Base-by-base conservation (phyloP, 1,139 yeast genomes). In the Groenewaldozyma sp. region DNA sequence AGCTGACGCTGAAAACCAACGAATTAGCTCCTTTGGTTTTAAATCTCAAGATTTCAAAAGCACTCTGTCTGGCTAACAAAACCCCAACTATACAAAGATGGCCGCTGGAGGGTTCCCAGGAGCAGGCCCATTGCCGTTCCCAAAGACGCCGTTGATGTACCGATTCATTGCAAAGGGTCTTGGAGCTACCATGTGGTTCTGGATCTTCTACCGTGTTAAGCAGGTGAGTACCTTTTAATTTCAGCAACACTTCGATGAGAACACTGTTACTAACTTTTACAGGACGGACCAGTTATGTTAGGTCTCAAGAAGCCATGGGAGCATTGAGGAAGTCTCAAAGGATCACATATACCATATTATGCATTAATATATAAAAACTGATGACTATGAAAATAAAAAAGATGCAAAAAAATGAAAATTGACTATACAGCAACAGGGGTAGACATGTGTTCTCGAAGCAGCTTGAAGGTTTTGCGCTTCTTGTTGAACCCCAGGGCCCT, bases 111-210 rank as follows among this genome's bases (percentile, higher is more conserved):
- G 54, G 42, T 59, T 58, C 48, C 52, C 58, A 34, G 59, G 61
- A 19, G 49, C 59, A 20, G 59, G 61, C 16, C 53, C 64, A 19
- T 50, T 62, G 42, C 63, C 65, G 21, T 57, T 56, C 45, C 64
- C 65, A 19, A 56, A 58, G 44, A 48, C 52, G 28, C 47, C 55
- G 24, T 42, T 52, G n/a, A 51, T 55, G 41, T 71, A 78, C 54
- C 68, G 71, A 47, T 72, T 76, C 67, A 69, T 77, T 21, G 72
- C 83, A 38, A 78, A 78, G 55, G 58, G 71, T 29, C 69, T 82
- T 40, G 93, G 94, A 6, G 93, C 88, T 35, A 73, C 86, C 46
- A 79, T 82, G 88, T 82, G 91, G 87, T 82, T 82, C 62, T 82
- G 84, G 80, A 73, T 82, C 48, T 72, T 82, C 59, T 82, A 81